A percentile compares a stretch with the other conserved stretches of the same genome.
These are phyloP conservation scores for Boletus patriciae DNA, from an alignment of 768 basidiomycete genomes.

Conservation along the genomic window DNA sequence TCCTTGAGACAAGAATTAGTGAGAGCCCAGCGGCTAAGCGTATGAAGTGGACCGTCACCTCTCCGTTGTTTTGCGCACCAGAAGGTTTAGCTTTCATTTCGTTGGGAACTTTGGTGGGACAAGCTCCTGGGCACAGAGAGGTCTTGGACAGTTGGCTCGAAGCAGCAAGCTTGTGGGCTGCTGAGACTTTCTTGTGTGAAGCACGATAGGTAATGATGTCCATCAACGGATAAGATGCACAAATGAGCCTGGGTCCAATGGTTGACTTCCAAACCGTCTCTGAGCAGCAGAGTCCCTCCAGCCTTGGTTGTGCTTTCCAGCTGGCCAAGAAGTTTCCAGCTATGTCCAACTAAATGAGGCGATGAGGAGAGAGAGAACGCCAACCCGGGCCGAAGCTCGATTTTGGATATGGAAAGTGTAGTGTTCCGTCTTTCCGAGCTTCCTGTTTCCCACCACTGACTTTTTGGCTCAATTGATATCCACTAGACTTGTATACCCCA, in stretches of 20 bases:
- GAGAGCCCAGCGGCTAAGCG: background rate
- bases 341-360: conserved; percentile 1
- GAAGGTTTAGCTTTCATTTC: background rate
- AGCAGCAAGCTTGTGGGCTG: background rate
- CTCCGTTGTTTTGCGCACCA: background rate
- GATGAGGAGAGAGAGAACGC: background rate
- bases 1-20: background rate
- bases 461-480: conserved; percentile 3
- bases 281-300: too few relatives aligned
- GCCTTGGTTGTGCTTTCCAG: background rate
- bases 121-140: background rate
- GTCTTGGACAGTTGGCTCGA: background rate
- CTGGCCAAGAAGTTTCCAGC: background rate
- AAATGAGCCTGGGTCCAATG: too few relatives aligned
- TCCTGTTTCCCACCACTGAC: conserved; percentile 3
- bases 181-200: background rate
- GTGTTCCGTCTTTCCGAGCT: conserved; percentile 11
- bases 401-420: conserved; percentile 28
- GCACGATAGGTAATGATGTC: background rate
- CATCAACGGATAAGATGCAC: too few relatives aligned
- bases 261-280: too few relatives aligned
- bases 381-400: background rate
- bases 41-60: background rate
- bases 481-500: conserved; percentile 13
- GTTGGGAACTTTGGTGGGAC: too few relatives aligned